A percentile compares a stretch with the other conserved stretches of the same genome.
Conservation (phyloP, 371 early-diverging fungal genomes). For the Vairimorpha apis region DNA sequence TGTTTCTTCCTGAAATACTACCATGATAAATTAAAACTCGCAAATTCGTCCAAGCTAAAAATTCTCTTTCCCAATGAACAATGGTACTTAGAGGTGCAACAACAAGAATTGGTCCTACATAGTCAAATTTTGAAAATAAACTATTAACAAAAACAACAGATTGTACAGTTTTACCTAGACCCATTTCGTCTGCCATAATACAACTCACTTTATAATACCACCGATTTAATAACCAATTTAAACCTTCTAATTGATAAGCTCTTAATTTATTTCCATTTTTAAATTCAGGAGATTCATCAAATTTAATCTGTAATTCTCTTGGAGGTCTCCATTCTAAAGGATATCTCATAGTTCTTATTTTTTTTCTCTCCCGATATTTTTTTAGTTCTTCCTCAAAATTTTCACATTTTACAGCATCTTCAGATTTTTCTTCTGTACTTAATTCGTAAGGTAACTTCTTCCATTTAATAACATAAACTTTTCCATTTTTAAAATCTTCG, state of each 20-base stretch:
- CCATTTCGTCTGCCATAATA: constrained; percentile 98
- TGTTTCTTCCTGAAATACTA: constrained; percentile 70
- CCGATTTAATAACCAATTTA: constrained; percentile 95
- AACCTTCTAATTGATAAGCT: constrained; percentile 86
- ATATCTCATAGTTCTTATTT: constrained; percentile 33
- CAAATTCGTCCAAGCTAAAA: constrained; percentile 82
- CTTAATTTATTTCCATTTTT: constrained; percentile 66
- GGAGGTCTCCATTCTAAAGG: constrained; percentile 61
- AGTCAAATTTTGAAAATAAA: constrained; percentile 75
- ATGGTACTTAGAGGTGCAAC: constrained; percentile 93
- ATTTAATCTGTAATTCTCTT: constrained; percentile 50
- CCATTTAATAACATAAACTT: constrained; percentile 77
- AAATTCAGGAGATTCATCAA: constrained; percentile 45
- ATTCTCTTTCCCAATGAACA: constrained; percentile 90
- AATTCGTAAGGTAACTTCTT: constrained; percentile 74
- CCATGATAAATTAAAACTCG: constrained; percentile 83
- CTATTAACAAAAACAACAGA: constrained; percentile 79
- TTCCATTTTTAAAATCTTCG: constrained; percentile 53
- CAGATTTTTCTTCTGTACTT: constrained; percentile 75
- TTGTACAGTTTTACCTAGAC: constrained; percentile 95
- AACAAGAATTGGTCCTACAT: constrained; percentile 74
- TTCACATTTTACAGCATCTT: constrained; percentile 65
- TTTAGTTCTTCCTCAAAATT: constrained; percentile 63
- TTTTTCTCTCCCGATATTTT: constrained; percentile 51
- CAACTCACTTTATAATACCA: constrained; percentile 91